Evolutionary conservation across 129 eudicot genomes (phyloP), one percentile per base, ranked within the genome.

Genomic region (Mikania micrantha): DNA sequence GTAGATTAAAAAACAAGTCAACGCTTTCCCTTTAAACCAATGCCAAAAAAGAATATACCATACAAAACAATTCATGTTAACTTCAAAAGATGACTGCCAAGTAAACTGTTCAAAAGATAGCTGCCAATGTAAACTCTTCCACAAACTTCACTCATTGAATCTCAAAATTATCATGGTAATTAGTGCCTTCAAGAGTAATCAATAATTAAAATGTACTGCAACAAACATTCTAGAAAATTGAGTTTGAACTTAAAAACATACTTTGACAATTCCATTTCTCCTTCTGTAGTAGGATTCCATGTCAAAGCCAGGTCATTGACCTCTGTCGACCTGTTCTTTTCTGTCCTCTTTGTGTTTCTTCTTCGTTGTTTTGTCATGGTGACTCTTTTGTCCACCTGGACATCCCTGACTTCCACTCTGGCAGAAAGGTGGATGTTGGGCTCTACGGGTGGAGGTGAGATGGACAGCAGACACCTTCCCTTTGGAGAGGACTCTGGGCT

Each of bases 311-410:
- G 47, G 36, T 77, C 84, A 24, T 81, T 70, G 24, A 70, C 67
- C 67, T 77, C 85, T 1, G 74, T 58, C 28, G 74, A 63, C 58
- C 42, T 41, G 50, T 79, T 85, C 72, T 70, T 71, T 17, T 54
- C 71, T 42, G 13, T 75, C 71, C 73, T 85, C 21, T 6, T 72
- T 7, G 52, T 32, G 6, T 71, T 79, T 74, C 82, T 81, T 74
- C 65, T 77, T 31, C 84, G 63, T 42, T 54, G 75, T 76, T 70
- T 64, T 0, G 78, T 66, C 36, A 75, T 21, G 36, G 84, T 80
- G 48, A 82, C 74, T 61, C 90, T 85, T 76, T 85, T 87, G 73
- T 94, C 99, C 31, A 89, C 93, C 80, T 87, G 88, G 16, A 94
- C 97, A 74, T 94, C 99, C 66, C 87, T 84, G 27, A 94, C 77